These are phyloP conservation scores for Triangularia setosa DNA, from an alignment of 2,329 filamentous ascomycete species.

Conservation along the genomic window DNA sequence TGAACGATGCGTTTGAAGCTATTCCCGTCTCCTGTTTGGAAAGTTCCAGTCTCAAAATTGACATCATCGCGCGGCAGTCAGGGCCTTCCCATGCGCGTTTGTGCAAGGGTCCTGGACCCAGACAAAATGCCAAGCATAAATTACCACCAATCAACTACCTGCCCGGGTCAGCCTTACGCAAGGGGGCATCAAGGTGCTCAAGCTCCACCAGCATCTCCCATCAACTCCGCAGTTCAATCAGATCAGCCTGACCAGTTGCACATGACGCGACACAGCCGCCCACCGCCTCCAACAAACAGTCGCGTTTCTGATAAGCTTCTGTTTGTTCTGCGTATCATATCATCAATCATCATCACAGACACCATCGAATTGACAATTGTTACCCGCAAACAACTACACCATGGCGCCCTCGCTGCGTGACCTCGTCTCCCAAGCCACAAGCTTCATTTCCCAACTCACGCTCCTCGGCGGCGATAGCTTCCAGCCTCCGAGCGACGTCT, in stretches of 20 bases:
- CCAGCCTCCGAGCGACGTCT: constrained; percentile 26
- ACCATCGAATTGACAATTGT: neutral
- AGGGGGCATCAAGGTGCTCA: constrained; percentile 12
- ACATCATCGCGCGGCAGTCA: neutral
- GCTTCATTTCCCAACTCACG: constrained; percentile 33
- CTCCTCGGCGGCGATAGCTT: constrained; percentile 25
- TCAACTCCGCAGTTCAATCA: neutral
- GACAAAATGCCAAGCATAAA: constrained; percentile 1
- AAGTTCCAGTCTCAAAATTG: neutral
- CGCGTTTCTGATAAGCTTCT: neutral
- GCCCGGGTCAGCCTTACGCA: constrained; percentile 5
- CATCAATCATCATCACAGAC: neutral
- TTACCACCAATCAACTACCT: neutral
- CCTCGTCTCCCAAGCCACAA: constrained; percentile 33
- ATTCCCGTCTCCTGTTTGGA: neutral
- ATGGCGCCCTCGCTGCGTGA: constrained; percentile 31
- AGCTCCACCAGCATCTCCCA: neutral
- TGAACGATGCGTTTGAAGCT: neutral
- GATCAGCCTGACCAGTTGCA: neutral
- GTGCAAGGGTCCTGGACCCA: neutral
- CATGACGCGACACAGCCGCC: neutral
- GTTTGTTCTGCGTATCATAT: neutral
- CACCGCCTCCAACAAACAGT: neutral
- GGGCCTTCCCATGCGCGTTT: neutral
- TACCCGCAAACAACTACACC: neutral